Percentiles rank a stretch among this genome's conserved stretches.
phyloP scores from a whole-genome alignment of 176 grass and related monocot species.

The Ampelocalamus luodianensis region DNA sequence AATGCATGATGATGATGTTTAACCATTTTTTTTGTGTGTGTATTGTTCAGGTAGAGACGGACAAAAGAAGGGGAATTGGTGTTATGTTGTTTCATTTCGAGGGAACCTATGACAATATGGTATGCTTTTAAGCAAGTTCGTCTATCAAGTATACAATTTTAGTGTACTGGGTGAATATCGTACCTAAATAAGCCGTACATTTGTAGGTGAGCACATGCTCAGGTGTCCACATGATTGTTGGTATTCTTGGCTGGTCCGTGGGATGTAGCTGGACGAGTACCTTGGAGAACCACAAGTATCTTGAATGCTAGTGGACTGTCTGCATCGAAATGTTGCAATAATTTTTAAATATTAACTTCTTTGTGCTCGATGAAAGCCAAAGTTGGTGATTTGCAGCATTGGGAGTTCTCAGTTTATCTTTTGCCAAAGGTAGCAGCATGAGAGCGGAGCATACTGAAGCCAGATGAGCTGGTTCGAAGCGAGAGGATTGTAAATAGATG shows the following conservation, averaged over 20 bases:
- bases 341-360: slow-evolving; percentile 3
- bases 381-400: too few species aligned
- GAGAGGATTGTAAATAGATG: too few species aligned
- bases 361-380: too few species aligned
- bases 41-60: slow-evolving; percentile 70
- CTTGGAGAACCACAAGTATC: slow-evolving; percentile 28
- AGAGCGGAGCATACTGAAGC: too few species aligned
- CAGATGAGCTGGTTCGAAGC: too few species aligned
- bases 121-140: slow-evolving; percentile 40
- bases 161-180: neutral
- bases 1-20: neutral
- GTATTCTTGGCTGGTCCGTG: slow-evolving; percentile 79
- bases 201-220: slow-evolving; percentile 69
- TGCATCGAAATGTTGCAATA: slow-evolving; percentile 26
- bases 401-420: too few species aligned
- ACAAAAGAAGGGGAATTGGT: slow-evolving; percentile 77
- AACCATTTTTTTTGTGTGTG: neutral
- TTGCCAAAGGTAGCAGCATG: too few species aligned
- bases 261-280: slow-evolving; percentile 59
- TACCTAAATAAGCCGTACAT: slow-evolving; percentile 33
- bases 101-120: slow-evolving; percentile 76
- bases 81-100: slow-evolving; percentile 84
- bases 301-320: slow-evolving; percentile 55
- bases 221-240: slow-evolving; percentile 69
- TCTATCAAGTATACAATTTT: neutral